Evolutionary conservation across 192 early-diverging fungal species (phyloP), one percentile per base, ranked within the genome.

Genomic region (Bifiguratus adelaidae): DNA sequence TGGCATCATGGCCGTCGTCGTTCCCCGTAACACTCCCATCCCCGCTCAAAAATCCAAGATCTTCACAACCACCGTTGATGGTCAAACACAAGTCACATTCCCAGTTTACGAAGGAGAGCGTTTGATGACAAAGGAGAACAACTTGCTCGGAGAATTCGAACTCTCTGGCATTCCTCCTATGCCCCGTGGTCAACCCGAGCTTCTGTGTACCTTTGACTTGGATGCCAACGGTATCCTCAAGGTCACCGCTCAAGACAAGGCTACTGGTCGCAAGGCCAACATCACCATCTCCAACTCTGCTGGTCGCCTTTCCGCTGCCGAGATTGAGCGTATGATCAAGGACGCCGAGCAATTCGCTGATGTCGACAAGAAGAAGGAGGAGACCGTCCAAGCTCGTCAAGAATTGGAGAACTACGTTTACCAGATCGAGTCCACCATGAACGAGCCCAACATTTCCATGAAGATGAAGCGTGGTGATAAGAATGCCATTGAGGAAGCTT

Each of bases 251-350:
- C 75, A 80, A 47, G 92, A 96, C 71, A 89, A 85, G 77, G 80
- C 85, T 48, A 90, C 92, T 22, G 91, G 91, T 61, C 77, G 81
- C 60, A 85, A 86, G 67, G 82, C 82, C 60, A 82, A 84, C 73
- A 85, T 96, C 68, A 91, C 90, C 71, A 94, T 96, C 74, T 85
- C 85, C 63, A 94, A 94, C 81, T 87, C 86, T 52, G 86, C 88
- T 41, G 88, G 85, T 54, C 88, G 89, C 52, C 74, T 96, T 50
- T 85, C 83, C 41, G 81, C 82, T 43, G 83, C 79, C 47, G 92
- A 96, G 58, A 92, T 96, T 54, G 87, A 94, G 58, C 82, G 88
- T 60, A 94, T 96, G 89, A 76, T 96, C 50, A 49, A 56, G 29
- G 92, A 94, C 49, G 90, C 92, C 52, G 88, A 91, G 71, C 76